phyloP scores from a whole-genome alignment of 768 basidiomycete genomes.

The Suillus paluster region DNA sequence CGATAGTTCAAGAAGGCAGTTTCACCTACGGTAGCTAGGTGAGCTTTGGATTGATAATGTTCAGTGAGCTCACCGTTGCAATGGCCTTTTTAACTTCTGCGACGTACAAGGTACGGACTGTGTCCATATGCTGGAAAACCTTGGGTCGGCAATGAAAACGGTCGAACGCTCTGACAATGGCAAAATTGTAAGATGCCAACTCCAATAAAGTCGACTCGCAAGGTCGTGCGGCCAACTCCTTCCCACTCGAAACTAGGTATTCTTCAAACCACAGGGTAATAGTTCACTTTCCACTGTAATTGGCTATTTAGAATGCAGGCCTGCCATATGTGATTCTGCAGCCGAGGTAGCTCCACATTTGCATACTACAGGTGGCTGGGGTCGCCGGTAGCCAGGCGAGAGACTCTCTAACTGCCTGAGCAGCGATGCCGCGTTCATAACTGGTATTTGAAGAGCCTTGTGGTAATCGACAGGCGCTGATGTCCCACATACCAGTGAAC shows the following conservation, averaged over 20 bases:
- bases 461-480: constrained; percentile 45
- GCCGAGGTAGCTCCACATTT: neutral
- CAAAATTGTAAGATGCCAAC: neutral
- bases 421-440: constrained; percentile 34
- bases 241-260: constrained; percentile 3
- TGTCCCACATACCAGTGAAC: constrained; percentile 42
- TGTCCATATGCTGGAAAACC: neutral
- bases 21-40: neutral
- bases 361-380: neutral
- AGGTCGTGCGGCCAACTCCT: constrained; percentile 5
- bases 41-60: neutral
- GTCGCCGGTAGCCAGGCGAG: neutral
- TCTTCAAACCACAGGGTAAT: neutral
- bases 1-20: neutral
- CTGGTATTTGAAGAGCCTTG: constrained; percentile 47
- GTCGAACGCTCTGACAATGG: neutral
- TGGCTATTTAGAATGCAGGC: neutral
- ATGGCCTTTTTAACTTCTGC: constrained; percentile 3
- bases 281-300: neutral
- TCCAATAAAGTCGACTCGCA: neutral
- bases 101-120: neutral
- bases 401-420: neutral
- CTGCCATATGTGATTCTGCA: neutral
- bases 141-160: neutral
- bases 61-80: constrained; percentile 9